Evolutionary conservation across 768 basidiomycete species (phyloP).

Genomic region (Serendipita sp.): DNA sequence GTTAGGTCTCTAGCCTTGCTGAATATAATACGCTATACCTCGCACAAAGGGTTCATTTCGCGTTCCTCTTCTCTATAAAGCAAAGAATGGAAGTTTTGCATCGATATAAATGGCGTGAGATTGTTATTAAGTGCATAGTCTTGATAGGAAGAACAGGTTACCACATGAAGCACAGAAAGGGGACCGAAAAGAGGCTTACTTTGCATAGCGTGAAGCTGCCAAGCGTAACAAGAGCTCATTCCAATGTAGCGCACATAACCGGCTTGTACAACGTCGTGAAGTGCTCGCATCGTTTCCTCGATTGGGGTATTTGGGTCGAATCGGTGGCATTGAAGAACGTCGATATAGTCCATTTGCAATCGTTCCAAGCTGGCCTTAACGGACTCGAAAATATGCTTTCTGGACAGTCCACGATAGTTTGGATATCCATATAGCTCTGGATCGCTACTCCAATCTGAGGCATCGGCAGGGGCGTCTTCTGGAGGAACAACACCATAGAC

Average conservation of each 20-base stretch:
- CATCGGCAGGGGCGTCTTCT: conserved; percentile 8
- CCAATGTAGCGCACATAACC: conserved; percentile 48
- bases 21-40: conserved; percentile 20
- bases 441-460: background rate
- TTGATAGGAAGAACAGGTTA: conserved; percentile 12
- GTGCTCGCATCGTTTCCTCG: conserved; percentile 39
- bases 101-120: conserved; percentile 14
- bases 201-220: conserved; percentile 44
- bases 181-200: conserved; percentile 19
- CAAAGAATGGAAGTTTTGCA: conserved; percentile 14
- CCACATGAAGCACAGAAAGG: background rate
- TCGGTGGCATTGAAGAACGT: conserved; percentile 47
- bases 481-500: conserved; percentile 15
- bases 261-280: conserved; percentile 50
- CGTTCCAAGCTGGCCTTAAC: conserved; percentile 35
- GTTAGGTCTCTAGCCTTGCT: background rate
- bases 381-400: conserved; percentile 61
- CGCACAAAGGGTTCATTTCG: conserved; percentile 20
- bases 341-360: conserved; percentile 61
- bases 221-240: conserved; percentile 40
- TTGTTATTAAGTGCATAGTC: conserved; percentile 42
- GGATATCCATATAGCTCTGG: conserved; percentile 32
- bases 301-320: conserved; percentile 19
- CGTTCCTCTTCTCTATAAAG: conserved; percentile 16
- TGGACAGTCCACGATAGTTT: conserved; percentile 34